These are phyloP conservation scores for Aureobasidium sp. DNA, from an alignment of 2,329 filamentous ascomycete genomes.

Conservation along the genomic window DNA sequence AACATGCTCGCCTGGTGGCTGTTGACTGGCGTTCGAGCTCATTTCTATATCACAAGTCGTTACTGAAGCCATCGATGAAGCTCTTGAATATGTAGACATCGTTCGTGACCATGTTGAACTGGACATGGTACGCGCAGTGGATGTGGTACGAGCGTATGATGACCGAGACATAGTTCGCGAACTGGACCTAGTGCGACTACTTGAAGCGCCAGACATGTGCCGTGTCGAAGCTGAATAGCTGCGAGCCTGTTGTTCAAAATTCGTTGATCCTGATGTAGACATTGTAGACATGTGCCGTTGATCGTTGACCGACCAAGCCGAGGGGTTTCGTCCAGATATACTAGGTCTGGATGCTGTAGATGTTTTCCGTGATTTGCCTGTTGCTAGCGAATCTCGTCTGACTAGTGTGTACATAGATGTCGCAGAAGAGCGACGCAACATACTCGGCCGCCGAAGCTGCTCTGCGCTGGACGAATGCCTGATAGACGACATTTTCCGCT, in stretches of 20 bases:
- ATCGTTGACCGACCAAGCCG: background rate
- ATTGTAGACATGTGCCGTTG: background rate
- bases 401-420: conserved; percentile 12
- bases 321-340: background rate
- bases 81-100: conserved; percentile 8
- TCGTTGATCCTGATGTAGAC: background rate
- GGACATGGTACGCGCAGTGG: background rate
- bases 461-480: background rate
- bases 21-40: background rate
- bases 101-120: conserved; percentile 8
- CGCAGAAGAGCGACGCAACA: background rate
- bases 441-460: background rate
- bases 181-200: background rate
- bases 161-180: background rate
- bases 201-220: background rate
- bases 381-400: conserved; percentile 6
- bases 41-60: background rate
- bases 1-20: background rate
- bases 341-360: background rate
- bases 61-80: background rate
- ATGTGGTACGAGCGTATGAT: background rate
- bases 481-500: conserved; percentile 3
- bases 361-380: background rate
- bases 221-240: background rate
- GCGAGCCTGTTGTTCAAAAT: background rate